phyloP scores from a whole-genome alignment of 1,284 basidiomycete genomes.

The Apiotrichum mycotoxinovorans region DNA sequence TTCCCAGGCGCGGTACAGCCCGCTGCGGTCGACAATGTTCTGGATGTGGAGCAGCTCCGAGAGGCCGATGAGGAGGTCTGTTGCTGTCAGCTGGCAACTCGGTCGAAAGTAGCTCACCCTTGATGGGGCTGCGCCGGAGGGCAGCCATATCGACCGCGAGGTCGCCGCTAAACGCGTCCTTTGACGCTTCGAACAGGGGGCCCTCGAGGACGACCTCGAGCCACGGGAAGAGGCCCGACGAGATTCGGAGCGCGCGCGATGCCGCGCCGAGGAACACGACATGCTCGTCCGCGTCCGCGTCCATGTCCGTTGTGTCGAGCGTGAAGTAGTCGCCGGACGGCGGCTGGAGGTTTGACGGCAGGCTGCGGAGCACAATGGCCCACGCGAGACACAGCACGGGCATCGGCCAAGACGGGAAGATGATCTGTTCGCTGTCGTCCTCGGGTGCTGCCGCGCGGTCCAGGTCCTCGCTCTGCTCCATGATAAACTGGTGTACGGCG shows the following conservation, averaged over 20 bases:
- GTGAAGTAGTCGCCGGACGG: conserved; percentile 20
- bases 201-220: conserved; percentile 36
- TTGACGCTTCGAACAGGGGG: conserved; percentile 27
- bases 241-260: conserved; percentile 27
- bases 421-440: too few relatives aligned
- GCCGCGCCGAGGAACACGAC: conserved; percentile 30
- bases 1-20: conserved; percentile 37
- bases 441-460: conserved; percentile 2
- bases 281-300: conserved; percentile 11
- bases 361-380: conserved; percentile 37
- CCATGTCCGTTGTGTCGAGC: conserved; percentile 19
- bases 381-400: conserved; percentile 44
- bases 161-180: conserved; percentile 19
- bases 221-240: conserved; percentile 40
- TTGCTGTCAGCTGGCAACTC: neutral
- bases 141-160: conserved; percentile 21
- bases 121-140: conserved; percentile 34
- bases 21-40: conserved; percentile 29
- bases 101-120: conserved; percentile 24
- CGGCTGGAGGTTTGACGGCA: conserved; percentile 27
- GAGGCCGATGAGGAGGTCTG: conserved; percentile 41
- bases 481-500: conserved; percentile 34
- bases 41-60: conserved; percentile 35
- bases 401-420: conserved; percentile 31
- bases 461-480: conserved; percentile 32